phyloP scores from a whole-genome alignment of 2,329 filamentous ascomycete species.

The Epichloe coenophiala region DNA sequence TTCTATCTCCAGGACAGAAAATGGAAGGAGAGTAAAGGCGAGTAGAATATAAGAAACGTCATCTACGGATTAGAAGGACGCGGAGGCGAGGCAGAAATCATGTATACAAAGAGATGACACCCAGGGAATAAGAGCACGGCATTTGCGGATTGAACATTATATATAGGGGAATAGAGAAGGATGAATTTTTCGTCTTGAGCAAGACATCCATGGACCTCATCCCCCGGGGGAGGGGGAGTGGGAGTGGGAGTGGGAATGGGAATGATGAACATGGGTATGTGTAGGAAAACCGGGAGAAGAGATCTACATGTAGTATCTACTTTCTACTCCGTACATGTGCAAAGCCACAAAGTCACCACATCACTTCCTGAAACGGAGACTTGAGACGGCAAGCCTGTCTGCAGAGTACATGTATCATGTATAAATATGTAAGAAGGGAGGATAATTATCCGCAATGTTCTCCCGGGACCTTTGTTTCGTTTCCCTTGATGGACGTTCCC shows the following conservation, averaged over 20 bases:
- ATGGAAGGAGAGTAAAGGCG: background rate
- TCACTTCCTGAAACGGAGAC: background rate
- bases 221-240: background rate
- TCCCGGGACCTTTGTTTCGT: too few species aligned
- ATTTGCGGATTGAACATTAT: background rate
- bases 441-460: background rate
- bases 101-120: background rate
- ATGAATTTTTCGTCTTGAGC: too few species aligned
- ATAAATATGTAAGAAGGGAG: too few species aligned
- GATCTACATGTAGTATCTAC: too few species aligned
- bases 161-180: background rate
- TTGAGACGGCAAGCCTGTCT: background rate
- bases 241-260: background rate
- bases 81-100: too few species aligned
- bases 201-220: too few species aligned
- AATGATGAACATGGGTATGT: background rate
- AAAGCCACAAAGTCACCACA: background rate
- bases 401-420: background rate
- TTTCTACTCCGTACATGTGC: too few species aligned
- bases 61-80: background rate
- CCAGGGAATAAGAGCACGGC: background rate
- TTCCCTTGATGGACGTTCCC: too few species aligned
- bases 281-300: background rate
- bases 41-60: background rate
- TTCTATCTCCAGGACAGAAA: conserved; percentile 1